Base-by-base conservation (phyloP, 108 stramenopile genomes). In the Craspedostauros australis region DNA sequence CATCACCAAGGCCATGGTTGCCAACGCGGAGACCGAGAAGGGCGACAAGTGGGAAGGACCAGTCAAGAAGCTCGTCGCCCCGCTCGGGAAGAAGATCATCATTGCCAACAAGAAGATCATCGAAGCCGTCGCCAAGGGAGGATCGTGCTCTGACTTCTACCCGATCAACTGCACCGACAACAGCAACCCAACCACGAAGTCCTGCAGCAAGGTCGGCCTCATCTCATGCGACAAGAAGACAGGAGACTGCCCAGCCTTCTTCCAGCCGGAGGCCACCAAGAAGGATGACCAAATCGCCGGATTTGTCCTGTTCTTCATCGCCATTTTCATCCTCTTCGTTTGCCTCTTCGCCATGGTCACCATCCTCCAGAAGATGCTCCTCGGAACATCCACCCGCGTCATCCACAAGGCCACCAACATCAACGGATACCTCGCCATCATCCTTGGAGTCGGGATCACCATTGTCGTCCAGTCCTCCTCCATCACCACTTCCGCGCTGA, bases 401-500 rank as follows among this genome's bases (percentile, higher is more conserved):
- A 76, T 91, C 53, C 77, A 83, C 70, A 89, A 89, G 79, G 87
- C 91, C 19, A 87, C 88, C 43, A 79, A 89, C 59, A 72, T 93
- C 59, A 83, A 83, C 40, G 85, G 85, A 54, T 71, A 83, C 59
- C 18, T 93, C 7, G 85, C 88, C 50, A 87, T 93, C 23, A 38
- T 60, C 21, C 69, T 93, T 33, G 91, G 91, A 34, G 60, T 57
- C 30, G 91, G 77, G 36, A 57, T 93, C 28, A 93, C 91, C 46
- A 65, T 93, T 3, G 43, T 87, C 37, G 91, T 93, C 14, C 91
- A 92, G 67, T 79, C 77, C 47, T 77, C 76, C 31, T 84, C 82
- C 47, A 84, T 88, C 40, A 88, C 86, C 40, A 88, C 86, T 0
- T 84, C 82, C 29, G 66, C 81, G 19, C 72, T 92, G 60, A 92